These are phyloP conservation scores for Bipolaris oryzae DNA, from an alignment of 2,329 filamentous ascomycete genomes.

Conservation along the genomic window DNA sequence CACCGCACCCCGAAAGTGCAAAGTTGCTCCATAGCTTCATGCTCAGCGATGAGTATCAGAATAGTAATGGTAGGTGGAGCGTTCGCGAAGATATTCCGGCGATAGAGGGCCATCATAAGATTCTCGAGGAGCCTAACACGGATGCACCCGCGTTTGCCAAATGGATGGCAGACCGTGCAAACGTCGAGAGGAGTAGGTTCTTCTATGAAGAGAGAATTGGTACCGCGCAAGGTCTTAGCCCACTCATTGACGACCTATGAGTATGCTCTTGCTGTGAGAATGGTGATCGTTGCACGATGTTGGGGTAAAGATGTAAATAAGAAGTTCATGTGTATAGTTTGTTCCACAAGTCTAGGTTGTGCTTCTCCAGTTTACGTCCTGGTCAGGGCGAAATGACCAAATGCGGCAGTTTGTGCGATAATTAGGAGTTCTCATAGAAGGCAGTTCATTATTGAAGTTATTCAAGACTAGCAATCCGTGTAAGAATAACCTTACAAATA, in stretches of 20 bases:
- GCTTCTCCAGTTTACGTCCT: no score
- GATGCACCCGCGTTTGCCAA: constrained; percentile 49
- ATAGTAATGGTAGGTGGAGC: constrained; percentile 43
- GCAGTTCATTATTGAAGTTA: no score
- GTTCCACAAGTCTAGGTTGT: no score
- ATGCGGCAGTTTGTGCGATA: no score
- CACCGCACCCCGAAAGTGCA: constrained; percentile 58
- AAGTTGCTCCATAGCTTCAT: constrained; percentile 59
- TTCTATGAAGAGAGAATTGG: constrained; percentile 54
- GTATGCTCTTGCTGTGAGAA: neutral
- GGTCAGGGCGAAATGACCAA: no score
- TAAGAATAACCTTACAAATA: no score
- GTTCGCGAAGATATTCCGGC: constrained; percentile 42
- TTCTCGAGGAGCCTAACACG: constrained; percentile 43
- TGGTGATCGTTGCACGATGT: neutral
- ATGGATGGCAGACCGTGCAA: constrained; percentile 53
- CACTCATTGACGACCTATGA: constrained; percentile 36
- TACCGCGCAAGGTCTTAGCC: constrained; percentile 52
- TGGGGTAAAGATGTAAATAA: neutral
- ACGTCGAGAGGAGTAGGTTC: constrained; percentile 52
- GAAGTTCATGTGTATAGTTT: neutral
- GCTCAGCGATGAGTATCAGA: constrained; percentile 52
- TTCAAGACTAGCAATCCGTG: no score
- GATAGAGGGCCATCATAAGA: constrained; percentile 36
- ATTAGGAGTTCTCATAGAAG: no score